Evolutionary conservation across 2,329 filamentous ascomycete genomes (phyloP), one percentile per base, ranked within the genome.

Genomic region (Fusarium nodosum): DNA sequence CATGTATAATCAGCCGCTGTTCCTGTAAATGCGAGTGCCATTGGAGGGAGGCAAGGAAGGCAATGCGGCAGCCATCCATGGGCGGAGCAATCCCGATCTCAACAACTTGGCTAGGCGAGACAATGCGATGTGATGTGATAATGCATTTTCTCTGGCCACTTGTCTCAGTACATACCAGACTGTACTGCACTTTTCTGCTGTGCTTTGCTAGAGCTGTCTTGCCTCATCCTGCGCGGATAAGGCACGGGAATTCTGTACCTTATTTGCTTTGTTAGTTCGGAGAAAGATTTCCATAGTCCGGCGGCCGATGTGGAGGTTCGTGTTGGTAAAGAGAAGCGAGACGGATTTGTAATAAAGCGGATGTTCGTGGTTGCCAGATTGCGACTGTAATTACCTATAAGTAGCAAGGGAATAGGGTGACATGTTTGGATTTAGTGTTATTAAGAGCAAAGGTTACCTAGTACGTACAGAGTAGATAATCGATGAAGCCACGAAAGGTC

Each of bases 111-210:
- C 41, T 62, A 72, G 58, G 64, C 57, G 56, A 69, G 60, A 59
- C 60, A 60, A 74, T 72, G 71, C 66, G 69, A 72, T 66, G 60
- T 73, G 72, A 74, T 73, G 69, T 74, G 66, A 72, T 74, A 64
- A 39, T 73, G 68, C 72, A 60, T 71, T 57, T 65, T 34, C 56
- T 58, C 51, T 65, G 68, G 72, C 62, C 64, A 70, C 67, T 68
- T 64, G 45, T 42, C 47, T 64, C 42, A 56, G 45, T 45, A 66
- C 33, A 42, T 50, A 69, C 33, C 24, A 52, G 34, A 28, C 38
- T 65, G 42, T 48, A 51, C 20, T 48, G 33, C 39, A 42, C 45
- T 48, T 51, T 50, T 52, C 34, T 52, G 44, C 20, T 45, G 44
- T 64, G 38, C 44, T 56, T 18, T 57, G 26, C 13, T 39, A 33